Evolutionary conservation across 2,329 filamentous ascomycete genomes (phyloP).

Genomic region (Sarocladium kiliense): DNA sequence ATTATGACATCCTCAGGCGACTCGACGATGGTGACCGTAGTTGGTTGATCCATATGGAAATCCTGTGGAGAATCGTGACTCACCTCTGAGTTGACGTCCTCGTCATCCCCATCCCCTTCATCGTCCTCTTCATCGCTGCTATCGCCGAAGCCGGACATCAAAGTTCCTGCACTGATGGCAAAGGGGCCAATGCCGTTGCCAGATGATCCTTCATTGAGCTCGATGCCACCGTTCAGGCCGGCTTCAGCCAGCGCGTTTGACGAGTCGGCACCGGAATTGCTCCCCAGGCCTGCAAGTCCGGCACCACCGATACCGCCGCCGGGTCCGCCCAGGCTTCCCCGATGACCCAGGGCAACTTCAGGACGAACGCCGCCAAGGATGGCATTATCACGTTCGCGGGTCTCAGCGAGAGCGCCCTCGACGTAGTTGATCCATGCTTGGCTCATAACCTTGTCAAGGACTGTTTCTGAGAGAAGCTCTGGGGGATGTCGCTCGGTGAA

Average conservation of each 20-base stretch:
- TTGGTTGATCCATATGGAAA: constrained; percentile 2
- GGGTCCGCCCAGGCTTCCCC: constrained; percentile 51
- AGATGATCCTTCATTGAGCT: constrained; percentile 57
- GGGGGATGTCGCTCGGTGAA: constrained; percentile 92
- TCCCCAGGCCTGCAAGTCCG: constrained; percentile 41
- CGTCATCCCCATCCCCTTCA: constrained; percentile 80
- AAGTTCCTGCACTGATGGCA: constrained; percentile 64
- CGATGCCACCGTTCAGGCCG: constrained; percentile 71
- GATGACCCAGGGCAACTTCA: constrained; percentile 78
- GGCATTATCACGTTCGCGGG: constrained; percentile 93
- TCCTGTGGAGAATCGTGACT: constrained; percentile 32
- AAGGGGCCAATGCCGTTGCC: constrained; percentile 67
- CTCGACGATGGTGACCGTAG: constrained; percentile 15
- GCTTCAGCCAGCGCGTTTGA: constrained; percentile 74
- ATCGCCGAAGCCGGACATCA: constrained; percentile 89
- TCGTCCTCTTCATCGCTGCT: constrained; percentile 96
- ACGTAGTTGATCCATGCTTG: constrained; percentile 93
- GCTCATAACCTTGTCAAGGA: constrained; percentile 84
- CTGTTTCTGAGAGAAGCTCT: constrained; percentile 75
- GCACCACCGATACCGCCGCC: constrained; percentile 41
- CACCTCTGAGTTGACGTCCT: constrained; percentile 66
- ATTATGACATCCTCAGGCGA: constrained; percentile 25
- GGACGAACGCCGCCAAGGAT: constrained; percentile 92
- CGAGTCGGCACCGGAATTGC: constrained; percentile 29
- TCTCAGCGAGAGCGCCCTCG: constrained; percentile 87